Evolutionary conservation across 345 rosid genomes (phyloP), one percentile per base, ranked within the genome.

Genomic region (Brassica nigra): DNA sequence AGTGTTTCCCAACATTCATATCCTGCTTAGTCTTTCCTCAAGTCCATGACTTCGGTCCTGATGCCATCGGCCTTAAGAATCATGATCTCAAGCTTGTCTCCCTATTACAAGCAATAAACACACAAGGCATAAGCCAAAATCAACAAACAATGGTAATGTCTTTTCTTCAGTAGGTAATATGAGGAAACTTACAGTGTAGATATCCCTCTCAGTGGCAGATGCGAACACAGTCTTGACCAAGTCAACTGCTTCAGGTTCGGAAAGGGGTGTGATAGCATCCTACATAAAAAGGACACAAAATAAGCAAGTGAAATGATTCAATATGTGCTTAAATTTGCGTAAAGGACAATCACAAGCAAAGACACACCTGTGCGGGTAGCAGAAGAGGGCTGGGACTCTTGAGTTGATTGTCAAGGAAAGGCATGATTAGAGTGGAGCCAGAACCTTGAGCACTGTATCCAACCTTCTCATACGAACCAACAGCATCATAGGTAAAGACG

Each of bases 321-420:
- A 34, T 66, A 11, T 34, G 59, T 5, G 36, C 4, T 15, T 66
- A n/a, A 63, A 39, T 72, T 3, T 55, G 44, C 23, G 44, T 18
- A 52, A 61, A n/a, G 36, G 10, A 36, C 29, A 8, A 57, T 4
- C 65, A 37, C n/a, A 31, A 15, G 29, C n/a, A 27, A 15, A 65
- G 36, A 65, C 81, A 76, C 54, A 94, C 92, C 89, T 79, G 87
- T 16, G 88, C 91, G 42, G 99, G 98, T 78, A 96, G 81, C 58
- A 96, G 81, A 49, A 96, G 99, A 8, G 98, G 99, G 62, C 99
- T 96, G 16, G 99, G 99, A 75, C 97, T 88, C 81, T 96, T 96
- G 78, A 96, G 83, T 76, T 93, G 98, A 84, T 96, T 96, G 83
- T 96, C 99, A 76, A 96, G 90, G 78, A 93, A 93, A 31, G 99